Evolutionary conservation across 495 filamentous ascomycete species (phyloP).

Genomic region (Umbilicaria muhlenbergii): DNA sequence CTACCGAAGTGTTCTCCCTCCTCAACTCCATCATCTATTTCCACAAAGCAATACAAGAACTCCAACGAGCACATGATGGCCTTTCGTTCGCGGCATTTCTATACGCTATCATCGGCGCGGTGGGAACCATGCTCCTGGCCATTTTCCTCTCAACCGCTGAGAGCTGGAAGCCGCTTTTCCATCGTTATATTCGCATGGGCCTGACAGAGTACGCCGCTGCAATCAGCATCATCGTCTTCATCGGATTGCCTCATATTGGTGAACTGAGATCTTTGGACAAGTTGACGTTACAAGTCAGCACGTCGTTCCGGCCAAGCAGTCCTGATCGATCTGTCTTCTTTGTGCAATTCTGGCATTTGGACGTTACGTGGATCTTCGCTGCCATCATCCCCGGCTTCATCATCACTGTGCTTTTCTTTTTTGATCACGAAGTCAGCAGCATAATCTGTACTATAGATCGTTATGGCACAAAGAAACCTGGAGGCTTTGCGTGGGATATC

Average conservation of each 20-base stretch:
- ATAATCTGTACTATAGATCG: constrained; percentile 57
- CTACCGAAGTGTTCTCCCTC: constrained; percentile 55
- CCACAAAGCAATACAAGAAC: constrained; percentile 56
- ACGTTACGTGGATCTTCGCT: constrained; percentile 44
- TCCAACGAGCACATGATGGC: constrained; percentile 40
- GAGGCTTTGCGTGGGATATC: constrained; percentile 58
- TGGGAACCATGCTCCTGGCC: constrained; percentile 53
- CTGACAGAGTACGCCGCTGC: constrained; percentile 55
- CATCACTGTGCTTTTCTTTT: constrained; percentile 58
- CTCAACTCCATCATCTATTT: constrained; percentile 64
- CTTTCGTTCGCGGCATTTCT: constrained; percentile 55
- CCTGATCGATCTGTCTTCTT: constrained; percentile 44
- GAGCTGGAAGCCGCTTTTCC: constrained; percentile 49
- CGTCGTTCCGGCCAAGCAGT: constrained; percentile 40
- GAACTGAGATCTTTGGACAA: constrained; percentile 47
- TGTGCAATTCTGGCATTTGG: constrained; percentile 50
- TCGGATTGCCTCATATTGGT: constrained; percentile 50
- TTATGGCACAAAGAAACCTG: constrained; percentile 49
- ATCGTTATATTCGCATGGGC: constrained; percentile 48
- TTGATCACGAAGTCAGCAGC: constrained; percentile 61
- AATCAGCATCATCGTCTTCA: constrained; percentile 55
- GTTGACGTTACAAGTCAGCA: constrained; percentile 42
- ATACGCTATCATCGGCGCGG: constrained; percentile 52
- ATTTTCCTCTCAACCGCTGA: constrained; percentile 49
- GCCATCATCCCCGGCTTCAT: constrained; percentile 50